These are phyloP conservation scores for Rhododendron mucronatum DNA, from an alignment of 148 eudicot species.

Conservation along the genomic window DNA sequence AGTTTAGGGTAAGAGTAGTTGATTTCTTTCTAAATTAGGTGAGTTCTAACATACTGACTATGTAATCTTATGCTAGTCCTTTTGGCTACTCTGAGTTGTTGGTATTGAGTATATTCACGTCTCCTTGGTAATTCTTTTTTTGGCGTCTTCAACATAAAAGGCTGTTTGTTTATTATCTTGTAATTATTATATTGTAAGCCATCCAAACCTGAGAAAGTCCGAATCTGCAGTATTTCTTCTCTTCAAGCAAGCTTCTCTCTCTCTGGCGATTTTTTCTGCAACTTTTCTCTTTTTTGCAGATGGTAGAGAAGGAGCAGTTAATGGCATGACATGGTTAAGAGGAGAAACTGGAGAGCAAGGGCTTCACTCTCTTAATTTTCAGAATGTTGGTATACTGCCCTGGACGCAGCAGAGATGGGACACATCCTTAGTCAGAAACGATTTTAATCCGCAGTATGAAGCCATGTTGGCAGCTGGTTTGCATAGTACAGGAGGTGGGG, in stretches of 20 bases:
- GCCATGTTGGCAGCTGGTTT: slow-evolving; percentile 71
- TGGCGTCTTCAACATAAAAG: neutral
- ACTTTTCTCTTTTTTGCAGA: slow-evolving; percentile 36
- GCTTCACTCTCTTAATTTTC: slow-evolving; percentile 63
- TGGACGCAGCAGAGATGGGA: slow-evolving; percentile 84
- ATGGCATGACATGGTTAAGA: slow-evolving; percentile 83
- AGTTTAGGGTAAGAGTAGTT: neutral
- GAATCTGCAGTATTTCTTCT: neutral
- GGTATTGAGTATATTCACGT: neutral
- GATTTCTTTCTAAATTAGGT: neutral
- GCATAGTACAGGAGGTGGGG: slow-evolving; percentile 60
- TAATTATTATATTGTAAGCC: neutral
- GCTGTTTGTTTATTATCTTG: neutral
- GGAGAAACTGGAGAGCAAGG: slow-evolving; percentile 82
- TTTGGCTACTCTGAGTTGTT: neutral
- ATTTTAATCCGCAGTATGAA: slow-evolving; percentile 84
- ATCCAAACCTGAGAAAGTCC: neutral
- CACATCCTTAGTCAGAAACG: slow-evolving; percentile 40
- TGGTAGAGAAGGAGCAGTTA: slow-evolving; percentile 55
- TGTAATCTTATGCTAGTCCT: neutral
- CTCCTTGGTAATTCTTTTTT: neutral
- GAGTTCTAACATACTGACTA: neutral
- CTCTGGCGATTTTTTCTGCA: neutral
- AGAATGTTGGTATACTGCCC: slow-evolving; percentile 68
- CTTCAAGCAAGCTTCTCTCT: slow-evolving; percentile 5